phyloP scores from a whole-genome alignment of 495 filamentous ascomycete species.

The Penicillium alfredii region DNA sequence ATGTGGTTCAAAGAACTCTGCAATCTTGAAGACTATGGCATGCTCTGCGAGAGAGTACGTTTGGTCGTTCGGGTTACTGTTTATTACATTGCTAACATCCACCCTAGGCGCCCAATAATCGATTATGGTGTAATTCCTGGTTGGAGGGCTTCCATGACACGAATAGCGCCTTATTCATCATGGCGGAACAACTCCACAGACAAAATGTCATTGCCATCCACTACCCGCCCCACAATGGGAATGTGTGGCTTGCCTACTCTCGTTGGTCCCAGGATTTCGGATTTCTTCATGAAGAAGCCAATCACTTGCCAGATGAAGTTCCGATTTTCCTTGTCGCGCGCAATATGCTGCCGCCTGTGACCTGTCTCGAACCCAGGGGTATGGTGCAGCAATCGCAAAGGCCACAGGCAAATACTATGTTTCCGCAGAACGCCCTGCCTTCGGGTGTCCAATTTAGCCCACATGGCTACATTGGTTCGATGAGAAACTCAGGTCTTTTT shows the following conservation, averaged over 20 bases:
- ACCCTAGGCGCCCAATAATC: conserved; percentile 1
- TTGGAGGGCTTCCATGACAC: conserved; percentile 34
- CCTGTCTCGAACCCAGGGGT: too few species aligned
- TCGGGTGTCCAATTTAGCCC: too few species aligned
- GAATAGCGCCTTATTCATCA: conserved; percentile 18
- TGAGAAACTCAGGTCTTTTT: too few species aligned
- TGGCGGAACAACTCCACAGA: conserved; percentile 23
- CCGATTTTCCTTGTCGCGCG: conserved; percentile 24
- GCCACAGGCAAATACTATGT: too few species aligned
- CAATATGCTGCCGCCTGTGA: conserved; percentile 5
- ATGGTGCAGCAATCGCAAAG: too few species aligned
- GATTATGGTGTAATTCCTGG: conserved; percentile 24
- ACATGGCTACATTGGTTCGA: too few species aligned
- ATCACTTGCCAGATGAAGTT: conserved; percentile 4
- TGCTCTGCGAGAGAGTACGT: conserved; percentile 29
- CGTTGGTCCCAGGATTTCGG: conserved; percentile 17
- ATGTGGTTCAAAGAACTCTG: conserved; percentile 39
- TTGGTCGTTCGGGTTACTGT: neutral
- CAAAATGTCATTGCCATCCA: conserved; percentile 23
- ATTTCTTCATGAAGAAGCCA: conserved; percentile 7
- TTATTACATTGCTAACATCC: conserved; percentile 4
- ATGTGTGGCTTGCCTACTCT: conserved; percentile 27
- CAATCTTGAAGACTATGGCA: conserved; percentile 29
- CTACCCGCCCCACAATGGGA: conserved; percentile 5
- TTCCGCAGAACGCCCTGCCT: too few species aligned